Conservation (phyloP, 1,284 basidiomycete genomes). For the Ceratobasidium sp. region DNA sequence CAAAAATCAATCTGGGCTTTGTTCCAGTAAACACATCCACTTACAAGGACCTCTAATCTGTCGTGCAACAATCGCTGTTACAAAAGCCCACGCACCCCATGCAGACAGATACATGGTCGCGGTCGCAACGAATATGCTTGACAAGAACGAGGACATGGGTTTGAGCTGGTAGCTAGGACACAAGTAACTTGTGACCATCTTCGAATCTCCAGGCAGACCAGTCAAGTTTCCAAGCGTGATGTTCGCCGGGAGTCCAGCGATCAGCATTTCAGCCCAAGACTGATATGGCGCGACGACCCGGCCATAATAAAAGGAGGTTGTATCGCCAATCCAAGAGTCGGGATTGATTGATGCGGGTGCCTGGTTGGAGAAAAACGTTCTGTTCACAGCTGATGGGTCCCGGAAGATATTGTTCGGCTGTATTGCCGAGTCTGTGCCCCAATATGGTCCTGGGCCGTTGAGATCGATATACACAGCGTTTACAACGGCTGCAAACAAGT, state of each 20-base stretch:
- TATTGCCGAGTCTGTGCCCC: too few relatives aligned
- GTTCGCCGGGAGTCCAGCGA: conserved; percentile 7
- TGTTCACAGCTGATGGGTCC: background rate
- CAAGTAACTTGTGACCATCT: conserved; percentile 23
- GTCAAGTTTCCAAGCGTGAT: conserved; percentile 19
- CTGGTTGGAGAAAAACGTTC: background rate
- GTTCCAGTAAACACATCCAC: too few relatives aligned
- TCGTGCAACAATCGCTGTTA: background rate
- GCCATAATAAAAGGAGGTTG: conserved; percentile 5
- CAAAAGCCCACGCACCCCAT: background rate
- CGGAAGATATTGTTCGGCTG: background rate
- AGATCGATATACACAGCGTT: background rate
- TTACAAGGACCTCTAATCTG: background rate
- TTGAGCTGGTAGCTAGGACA: conserved; percentile 17
- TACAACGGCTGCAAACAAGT: background rate
- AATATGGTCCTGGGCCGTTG: background rate
- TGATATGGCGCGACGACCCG: background rate
- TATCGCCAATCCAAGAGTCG: background rate
- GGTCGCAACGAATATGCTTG: conserved; percentile 10
- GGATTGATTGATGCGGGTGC: background rate
- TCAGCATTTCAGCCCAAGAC: conserved; percentile 14
- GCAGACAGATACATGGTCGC: conserved; percentile 17
- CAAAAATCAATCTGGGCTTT: too few relatives aligned
- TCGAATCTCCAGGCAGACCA: background rate
- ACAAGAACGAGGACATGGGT: background rate